These are phyloP conservation scores for Prasinococcaceae sp. DNA, from an alignment of 139 green algal genomes.

Conservation along the genomic window DNA sequence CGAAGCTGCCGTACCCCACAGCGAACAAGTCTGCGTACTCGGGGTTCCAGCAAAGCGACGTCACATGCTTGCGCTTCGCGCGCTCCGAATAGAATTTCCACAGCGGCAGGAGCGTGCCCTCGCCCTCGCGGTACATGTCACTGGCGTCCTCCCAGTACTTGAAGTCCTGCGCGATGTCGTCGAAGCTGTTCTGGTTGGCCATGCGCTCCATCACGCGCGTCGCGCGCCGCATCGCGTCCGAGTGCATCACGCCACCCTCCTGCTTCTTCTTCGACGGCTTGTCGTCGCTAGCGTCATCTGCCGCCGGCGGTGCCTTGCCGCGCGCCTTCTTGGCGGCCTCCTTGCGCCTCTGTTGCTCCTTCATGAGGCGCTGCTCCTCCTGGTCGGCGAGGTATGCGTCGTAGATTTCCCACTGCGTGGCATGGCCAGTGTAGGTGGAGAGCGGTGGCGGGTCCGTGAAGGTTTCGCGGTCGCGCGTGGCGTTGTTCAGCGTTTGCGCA, in stretches of 20 bases:
- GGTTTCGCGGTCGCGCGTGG: constrained; percentile 38
- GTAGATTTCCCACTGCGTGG: constrained; percentile 67
- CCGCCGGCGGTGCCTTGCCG: not conserved
- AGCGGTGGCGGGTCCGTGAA: constrained; percentile 64
- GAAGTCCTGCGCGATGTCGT: constrained; percentile 78
- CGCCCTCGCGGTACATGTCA: constrained; percentile 35
- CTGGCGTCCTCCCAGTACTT: constrained; percentile 87
- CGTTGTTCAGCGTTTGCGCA: constrained; percentile 34
- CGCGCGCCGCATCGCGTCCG: constrained; percentile 19
- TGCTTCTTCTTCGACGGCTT: constrained; percentile 6
- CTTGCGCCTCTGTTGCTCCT: constrained; percentile 40
- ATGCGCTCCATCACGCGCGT: constrained; percentile 65
- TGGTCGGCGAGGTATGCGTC: constrained; percentile 79
- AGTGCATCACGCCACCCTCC: constrained; percentile 17
- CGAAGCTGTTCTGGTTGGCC: constrained; percentile 72
- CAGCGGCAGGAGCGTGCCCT: constrained; percentile 77
- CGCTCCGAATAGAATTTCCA: constrained; percentile 59
- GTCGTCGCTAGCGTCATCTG: not conserved
- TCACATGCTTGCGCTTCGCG: constrained; percentile 43
- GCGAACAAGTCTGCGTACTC: constrained; percentile 25
- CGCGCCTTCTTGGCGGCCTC: constrained; percentile 5
- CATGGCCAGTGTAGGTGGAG: constrained; percentile 14
- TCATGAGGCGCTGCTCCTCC: constrained; percentile 43
- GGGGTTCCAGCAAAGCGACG: constrained; percentile 60
- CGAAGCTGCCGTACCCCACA: constrained; percentile 64